A percentile compares a stretch with the other conserved stretches of the same genome.
These are phyloP conservation scores for Colletotrichum tropicicola DNA, from an alignment of 2,329 filamentous ascomycete genomes.

Conservation along the genomic window DNA sequence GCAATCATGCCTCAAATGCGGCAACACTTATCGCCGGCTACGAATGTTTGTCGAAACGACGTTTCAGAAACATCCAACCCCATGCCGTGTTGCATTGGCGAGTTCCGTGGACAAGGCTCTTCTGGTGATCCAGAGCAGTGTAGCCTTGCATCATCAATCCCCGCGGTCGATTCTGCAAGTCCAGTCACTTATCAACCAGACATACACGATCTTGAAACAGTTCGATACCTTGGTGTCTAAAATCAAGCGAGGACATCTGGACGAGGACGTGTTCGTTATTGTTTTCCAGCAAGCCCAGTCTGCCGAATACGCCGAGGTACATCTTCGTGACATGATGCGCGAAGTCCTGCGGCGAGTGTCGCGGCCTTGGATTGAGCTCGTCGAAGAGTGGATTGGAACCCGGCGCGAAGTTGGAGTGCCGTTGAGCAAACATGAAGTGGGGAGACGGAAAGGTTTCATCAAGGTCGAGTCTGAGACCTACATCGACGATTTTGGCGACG, in stretches of 20 bases:
- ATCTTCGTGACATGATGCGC: constrained; percentile 70
- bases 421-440: constrained; percentile 55
- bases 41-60: constrained; percentile 55
- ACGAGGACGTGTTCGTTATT: constrained; percentile 69
- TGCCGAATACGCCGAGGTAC: constrained; percentile 69
- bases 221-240: constrained; percentile 60
- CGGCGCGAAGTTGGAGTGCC: constrained; percentile 64
- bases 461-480: constrained; percentile 63
- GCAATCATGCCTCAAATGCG: constrained; percentile 55
- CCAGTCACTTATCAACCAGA: constrained; percentile 57
- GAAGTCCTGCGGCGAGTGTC: constrained; percentile 72
- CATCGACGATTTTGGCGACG: constrained; percentile 67
- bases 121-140: constrained; percentile 56
- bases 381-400: constrained; percentile 81
- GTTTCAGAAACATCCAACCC: constrained; percentile 53
- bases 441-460: constrained; percentile 66
- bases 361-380: constrained; percentile 71
- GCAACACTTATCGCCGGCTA: constrained; percentile 56
- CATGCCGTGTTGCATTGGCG: constrained; percentile 61
- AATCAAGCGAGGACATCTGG: constrained; percentile 54
- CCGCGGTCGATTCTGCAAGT: constrained; percentile 62
- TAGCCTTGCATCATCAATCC: constrained; percentile 52
- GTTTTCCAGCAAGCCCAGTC: constrained; percentile 70
- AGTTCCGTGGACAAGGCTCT: constrained; percentile 59
- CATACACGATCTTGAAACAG: constrained; percentile 58